Evolutionary conservation across 2,329 filamentous ascomycete species (phyloP), one percentile per base, ranked within the genome.

Genomic region (Esteya vermicola): DNA sequence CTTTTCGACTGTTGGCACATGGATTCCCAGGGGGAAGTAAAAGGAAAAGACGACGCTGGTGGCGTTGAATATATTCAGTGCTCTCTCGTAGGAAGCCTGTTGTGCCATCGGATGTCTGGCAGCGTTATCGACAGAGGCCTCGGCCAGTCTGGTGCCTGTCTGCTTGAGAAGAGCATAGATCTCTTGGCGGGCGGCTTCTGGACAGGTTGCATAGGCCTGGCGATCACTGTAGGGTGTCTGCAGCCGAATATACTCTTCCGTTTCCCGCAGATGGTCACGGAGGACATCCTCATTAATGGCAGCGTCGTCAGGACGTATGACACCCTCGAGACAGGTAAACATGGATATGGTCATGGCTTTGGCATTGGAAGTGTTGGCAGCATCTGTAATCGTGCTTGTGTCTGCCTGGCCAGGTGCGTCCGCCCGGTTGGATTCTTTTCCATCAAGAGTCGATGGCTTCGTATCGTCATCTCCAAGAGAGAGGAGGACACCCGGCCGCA

Each of bases 41-140:
- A 67, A 59, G 8, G 51, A 50, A 43, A 64, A 65, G 1, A 66
- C 26, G 2, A 51, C 43, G 27, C 65, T 58, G 2, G 58, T 57
- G 23, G 54, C 54, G 42, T 65, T 65, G 40, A 63, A 59, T 1
- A 67, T 47, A 25, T 61, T 61, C 9, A 63, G 46, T 3, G 52
- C 52, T 9, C 52, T 51, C 20, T 62, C 56, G 20, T 61, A 38
- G 36, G n/a, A n/a, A n/a, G 10, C 14, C 6, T 16, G 18, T 43
- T 43, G 37, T n/a, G n/a, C n/a, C n/a, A n/a, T n/a, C n/a, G n/a
- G n/a, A n/a, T n/a, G n/a, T n/a, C 9, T 12, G 28, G 1, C 1
- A 14, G 5, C 9, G 9, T 7, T 33, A 9, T 1, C 7, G 14
- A 22, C 38, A 36, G 32, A 34, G 39, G 36, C 31, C 30, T 28